Conservation (phyloP, 1,284 basidiomycete genomes). For the Fomitopsis schrenkii region DNA sequence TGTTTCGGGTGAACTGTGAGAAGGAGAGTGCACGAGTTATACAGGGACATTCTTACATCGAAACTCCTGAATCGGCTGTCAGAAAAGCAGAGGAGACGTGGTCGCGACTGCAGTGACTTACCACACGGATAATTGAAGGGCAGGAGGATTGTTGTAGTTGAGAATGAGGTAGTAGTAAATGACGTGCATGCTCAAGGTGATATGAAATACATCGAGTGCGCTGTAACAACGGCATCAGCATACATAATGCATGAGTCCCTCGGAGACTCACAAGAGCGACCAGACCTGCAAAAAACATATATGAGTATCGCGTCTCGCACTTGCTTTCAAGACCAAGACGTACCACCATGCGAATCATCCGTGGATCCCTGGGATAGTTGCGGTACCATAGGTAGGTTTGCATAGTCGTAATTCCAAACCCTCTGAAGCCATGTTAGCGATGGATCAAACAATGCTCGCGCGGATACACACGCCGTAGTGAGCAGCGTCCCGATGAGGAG, state of each 20-base stretch:
- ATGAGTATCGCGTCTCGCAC: no score
- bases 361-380: constrained; percentile 8
- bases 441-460: not conserved
- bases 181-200: constrained; percentile 13
- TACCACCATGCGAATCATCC: not conserved
- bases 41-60: constrained; percentile 5
- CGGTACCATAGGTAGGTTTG: constrained; percentile 15
- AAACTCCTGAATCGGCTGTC: constrained; percentile 8
- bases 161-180: constrained; percentile 15
- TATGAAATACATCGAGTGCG: constrained; percentile 9
- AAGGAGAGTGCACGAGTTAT: no score
- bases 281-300: constrained; percentile 4
- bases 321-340: not conserved
- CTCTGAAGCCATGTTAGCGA: not conserved
- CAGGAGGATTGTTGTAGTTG: constrained; percentile 11
- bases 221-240: not conserved
- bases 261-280: constrained; percentile 6
- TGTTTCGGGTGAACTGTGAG: no score
- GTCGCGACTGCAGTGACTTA: not conserved
- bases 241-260: not conserved
- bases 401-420: constrained; percentile 13
- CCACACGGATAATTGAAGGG: constrained; percentile 9
- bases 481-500: constrained; percentile 11
- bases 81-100: not conserved
- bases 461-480: constrained; percentile 9